A percentile compares a stretch with the other conserved stretches of the same genome.
Conservation (phyloP, 208 protist genomes). For the Crithidia sp. region DNA sequence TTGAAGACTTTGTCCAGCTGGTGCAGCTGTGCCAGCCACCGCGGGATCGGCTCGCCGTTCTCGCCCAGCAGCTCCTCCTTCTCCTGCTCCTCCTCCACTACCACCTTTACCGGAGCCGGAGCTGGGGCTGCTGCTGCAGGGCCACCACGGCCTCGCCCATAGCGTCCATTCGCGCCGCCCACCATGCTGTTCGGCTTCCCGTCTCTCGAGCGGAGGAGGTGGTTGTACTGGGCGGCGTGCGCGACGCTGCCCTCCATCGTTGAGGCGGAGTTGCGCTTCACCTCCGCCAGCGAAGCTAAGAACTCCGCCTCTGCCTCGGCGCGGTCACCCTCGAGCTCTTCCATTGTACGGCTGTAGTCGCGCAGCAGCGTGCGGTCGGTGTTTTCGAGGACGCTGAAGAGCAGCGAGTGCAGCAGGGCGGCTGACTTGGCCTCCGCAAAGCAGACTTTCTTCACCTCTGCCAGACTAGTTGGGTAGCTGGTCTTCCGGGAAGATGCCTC, state of each 20-base stretch:
- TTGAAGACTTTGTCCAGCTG: slow-evolving; percentile 83
- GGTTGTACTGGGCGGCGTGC: slow-evolving; percentile 71
- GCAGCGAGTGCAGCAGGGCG: slow-evolving; percentile 66
- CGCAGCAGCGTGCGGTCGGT: slow-evolving; percentile 73
- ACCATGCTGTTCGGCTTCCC: not conserved
- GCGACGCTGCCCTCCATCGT: slow-evolving; percentile 82
- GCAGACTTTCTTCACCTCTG: slow-evolving; percentile 68
- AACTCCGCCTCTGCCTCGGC: slow-evolving; percentile 69
- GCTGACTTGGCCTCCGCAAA: slow-evolving; percentile 65
- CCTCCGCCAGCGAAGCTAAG: slow-evolving; percentile 58
- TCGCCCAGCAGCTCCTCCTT: slow-evolving; percentile 65
- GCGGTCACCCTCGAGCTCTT: slow-evolving; percentile 81
- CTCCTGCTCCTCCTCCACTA: slow-evolving; percentile 33
- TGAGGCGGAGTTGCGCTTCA: slow-evolving; percentile 44
- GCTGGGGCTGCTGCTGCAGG: not conserved
- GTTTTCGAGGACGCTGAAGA: slow-evolving; percentile 68
- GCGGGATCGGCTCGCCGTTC: slow-evolving; percentile 80
- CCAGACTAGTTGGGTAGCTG: slow-evolving; percentile 36
- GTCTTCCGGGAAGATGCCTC: slow-evolving; percentile 1
- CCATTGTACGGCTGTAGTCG: slow-evolving; percentile 82
- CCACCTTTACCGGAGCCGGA: not conserved
- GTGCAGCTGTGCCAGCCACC: slow-evolving; percentile 83
- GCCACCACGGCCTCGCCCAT: not conserved
- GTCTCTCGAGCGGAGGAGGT: slow-evolving; percentile 28
- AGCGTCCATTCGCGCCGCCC: not conserved